phyloP scores from a whole-genome alignment of 75 land plant species.

The Chamaecyparis obtusa region DNA sequence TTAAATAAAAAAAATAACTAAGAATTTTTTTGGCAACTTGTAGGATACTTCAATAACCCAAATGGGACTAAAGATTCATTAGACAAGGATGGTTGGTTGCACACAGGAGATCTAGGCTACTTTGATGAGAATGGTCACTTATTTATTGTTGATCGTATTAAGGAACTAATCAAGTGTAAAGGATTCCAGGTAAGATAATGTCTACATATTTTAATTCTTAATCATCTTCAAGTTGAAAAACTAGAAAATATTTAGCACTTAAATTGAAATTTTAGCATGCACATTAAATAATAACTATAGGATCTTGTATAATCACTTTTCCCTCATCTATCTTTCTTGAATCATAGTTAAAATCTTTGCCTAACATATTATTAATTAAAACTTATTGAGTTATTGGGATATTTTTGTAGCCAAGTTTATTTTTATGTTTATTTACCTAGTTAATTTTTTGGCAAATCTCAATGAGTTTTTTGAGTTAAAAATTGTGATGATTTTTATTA shows the following conservation, averaged over 20 bases:
- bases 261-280: background rate
- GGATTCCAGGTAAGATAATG: slow-evolving; percentile 39
- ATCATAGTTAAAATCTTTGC: too few relatives aligned
- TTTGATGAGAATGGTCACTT: slow-evolving; percentile 34
- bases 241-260: background rate
- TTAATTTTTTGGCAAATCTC: too few relatives aligned
- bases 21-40: background rate
- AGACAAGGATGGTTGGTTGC: slow-evolving; percentile 62
- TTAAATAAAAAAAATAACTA: background rate
- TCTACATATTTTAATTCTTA: background rate
- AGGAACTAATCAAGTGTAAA: slow-evolving; percentile 55
- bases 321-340: too few relatives aligned
- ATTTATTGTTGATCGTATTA: slow-evolving; percentile 41
- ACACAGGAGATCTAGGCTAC: slow-evolving; percentile 51
- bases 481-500: too few relatives aligned
- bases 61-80: slow-evolving; percentile 64
- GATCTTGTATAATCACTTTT: too few relatives aligned
- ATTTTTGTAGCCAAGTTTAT: too few relatives aligned
- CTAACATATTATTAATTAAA: too few relatives aligned
- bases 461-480: too few relatives aligned
- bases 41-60: slow-evolving; percentile 86
- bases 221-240: background rate
- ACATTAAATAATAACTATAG: background rate
- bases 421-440: too few relatives aligned
- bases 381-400: too few relatives aligned